Evolutionary conservation across 2,329 filamentous ascomycete genomes (phyloP).

Genomic region (Dothideomycetes sp.): DNA sequence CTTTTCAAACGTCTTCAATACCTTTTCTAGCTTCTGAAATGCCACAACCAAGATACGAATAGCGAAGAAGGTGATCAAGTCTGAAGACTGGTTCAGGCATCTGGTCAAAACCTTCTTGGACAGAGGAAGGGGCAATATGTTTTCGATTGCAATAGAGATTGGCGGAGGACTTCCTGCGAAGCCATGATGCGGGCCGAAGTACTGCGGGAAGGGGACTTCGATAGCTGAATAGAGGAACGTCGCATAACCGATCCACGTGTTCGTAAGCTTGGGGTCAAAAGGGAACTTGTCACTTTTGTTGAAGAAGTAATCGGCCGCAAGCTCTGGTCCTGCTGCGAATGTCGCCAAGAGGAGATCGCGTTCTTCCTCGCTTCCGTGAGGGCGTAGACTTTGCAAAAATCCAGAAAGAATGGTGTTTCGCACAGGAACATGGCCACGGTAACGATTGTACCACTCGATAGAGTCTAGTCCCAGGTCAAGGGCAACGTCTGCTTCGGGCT

Average conservation of each 20-base stretch:
- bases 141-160: conserved; percentile 68
- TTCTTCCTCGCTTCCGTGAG: conserved; percentile 72
- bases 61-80: conserved; percentile 75
- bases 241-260: conserved; percentile 91
- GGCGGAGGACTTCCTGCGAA: conserved; percentile 65
- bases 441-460: conserved; percentile 46
- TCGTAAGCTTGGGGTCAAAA: conserved; percentile 85
- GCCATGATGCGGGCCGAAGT: conserved; percentile 56
- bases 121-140: conserved; percentile 71
- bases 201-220: conserved; percentile 58
- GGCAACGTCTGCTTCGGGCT: conserved; percentile 41
- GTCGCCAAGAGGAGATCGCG: conserved; percentile 71
- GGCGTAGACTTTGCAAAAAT: conserved; percentile 67
- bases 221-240: conserved; percentile 77
- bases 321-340: conserved; percentile 71
- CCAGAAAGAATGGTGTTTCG: conserved; percentile 70
- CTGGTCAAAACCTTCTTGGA: conserved; percentile 68
- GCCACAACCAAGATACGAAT: conserved; percentile 68
- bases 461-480: conserved; percentile 60
- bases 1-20: conserved; percentile 49
- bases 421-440: conserved; percentile 55
- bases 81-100: conserved; percentile 67
- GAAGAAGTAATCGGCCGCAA: conserved; percentile 78
- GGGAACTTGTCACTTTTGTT: conserved; percentile 49
- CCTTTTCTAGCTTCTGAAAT: conserved; percentile 62